A percentile compares a stretch with the other conserved stretches of the same genome.
These are phyloP conservation scores for Lophiotrema nucula DNA, from an alignment of 495 filamentous ascomycete genomes.

Conservation along the genomic window DNA sequence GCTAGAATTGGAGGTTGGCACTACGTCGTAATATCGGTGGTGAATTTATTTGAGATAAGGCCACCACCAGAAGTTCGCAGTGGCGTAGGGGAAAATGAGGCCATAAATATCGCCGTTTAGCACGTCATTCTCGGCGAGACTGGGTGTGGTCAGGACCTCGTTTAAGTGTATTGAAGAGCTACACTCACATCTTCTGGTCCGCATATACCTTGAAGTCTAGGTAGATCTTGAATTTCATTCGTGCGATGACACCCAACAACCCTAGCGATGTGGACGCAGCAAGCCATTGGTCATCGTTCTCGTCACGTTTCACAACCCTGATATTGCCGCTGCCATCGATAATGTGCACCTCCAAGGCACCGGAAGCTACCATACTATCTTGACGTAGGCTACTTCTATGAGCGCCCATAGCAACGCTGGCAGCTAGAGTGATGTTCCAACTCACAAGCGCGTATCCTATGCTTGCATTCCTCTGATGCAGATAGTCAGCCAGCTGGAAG, in stretches of 20 bases:
- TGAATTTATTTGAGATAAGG: slow-evolving; percentile 51
- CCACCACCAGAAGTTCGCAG: slow-evolving; percentile 55
- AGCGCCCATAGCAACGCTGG: slow-evolving; percentile 52
- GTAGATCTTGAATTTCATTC: slow-evolving; percentile 49
- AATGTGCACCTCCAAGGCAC: slow-evolving; percentile 49
- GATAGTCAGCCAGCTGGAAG: slow-evolving; percentile 51
- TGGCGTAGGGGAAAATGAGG: slow-evolving; percentile 51
- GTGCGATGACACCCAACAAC: slow-evolving; percentile 47
- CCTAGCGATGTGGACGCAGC: slow-evolving; percentile 51
- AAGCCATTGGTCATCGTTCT: slow-evolving; percentile 48
- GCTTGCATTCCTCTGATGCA: slow-evolving; percentile 46
- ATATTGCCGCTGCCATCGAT: slow-evolving; percentile 48
- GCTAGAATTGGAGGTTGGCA: slow-evolving; percentile 41
- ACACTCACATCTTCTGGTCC: slow-evolving; percentile 46
- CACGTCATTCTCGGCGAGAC: slow-evolving; percentile 47
- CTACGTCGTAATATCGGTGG: slow-evolving; percentile 50
- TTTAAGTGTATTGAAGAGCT: too few species aligned
- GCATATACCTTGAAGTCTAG: slow-evolving; percentile 52
- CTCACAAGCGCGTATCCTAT: slow-evolving; percentile 53
- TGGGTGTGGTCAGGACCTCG: slow-evolving; percentile 1
- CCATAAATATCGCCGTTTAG: slow-evolving; percentile 50
- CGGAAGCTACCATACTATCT: slow-evolving; percentile 52
- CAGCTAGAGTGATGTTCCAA: slow-evolving; percentile 54
- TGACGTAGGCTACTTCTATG: slow-evolving; percentile 49
- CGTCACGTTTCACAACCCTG: slow-evolving; percentile 43